Base-by-base conservation (phyloP, 805 yeast species). In the Yamadazyma laniorum region DNA sequence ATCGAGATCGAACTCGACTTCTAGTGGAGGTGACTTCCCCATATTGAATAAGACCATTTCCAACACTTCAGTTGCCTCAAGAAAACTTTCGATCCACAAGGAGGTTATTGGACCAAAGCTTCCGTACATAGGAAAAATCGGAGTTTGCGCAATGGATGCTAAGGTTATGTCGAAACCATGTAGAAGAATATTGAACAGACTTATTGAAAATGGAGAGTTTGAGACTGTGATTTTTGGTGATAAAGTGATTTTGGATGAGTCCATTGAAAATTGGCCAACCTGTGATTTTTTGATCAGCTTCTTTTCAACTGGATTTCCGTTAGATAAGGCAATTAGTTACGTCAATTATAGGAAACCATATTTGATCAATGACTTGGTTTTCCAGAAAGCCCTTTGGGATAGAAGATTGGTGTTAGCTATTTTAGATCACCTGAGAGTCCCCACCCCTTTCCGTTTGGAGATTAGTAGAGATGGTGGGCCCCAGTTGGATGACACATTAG, bases 131-230 rank as follows among this genome's bases (percentile, higher is more conserved):
- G 98, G 99, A 27, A 90, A 87, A 49, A 87, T 93, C 50, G 99
- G 99, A 37, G 96, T 93, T 1, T 93, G 99, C 65, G 99, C 99
- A 8, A 90, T 93, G 97, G 99, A 93, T 61, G 82, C 90, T 42
- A 93, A 93, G 61, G 99, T 90, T 2, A 74, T 95, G 55, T 84
- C 95, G 30, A 93, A 93, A 65, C 99, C 99, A 2, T 91, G 97
- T 56, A 72, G 98, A 42, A 86, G 85, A 44, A 93, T 93, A 47
- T 70, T 93, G 52, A 89, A 86, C 59, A 71, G 96, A 37, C 67
- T 93, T 55, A 85, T 91, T 42, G 95, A 85, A 49, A 81, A 85
- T 50, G 97, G 96, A 19, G 98, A 93, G 64, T 93, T 93, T 59
- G 98, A 93, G 55, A 88, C 98, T 0, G 85, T 93, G 14, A 89